Conservation (phyloP, 192 early-diverging fungal genomes). For the Diversispora epigaea region DNA sequence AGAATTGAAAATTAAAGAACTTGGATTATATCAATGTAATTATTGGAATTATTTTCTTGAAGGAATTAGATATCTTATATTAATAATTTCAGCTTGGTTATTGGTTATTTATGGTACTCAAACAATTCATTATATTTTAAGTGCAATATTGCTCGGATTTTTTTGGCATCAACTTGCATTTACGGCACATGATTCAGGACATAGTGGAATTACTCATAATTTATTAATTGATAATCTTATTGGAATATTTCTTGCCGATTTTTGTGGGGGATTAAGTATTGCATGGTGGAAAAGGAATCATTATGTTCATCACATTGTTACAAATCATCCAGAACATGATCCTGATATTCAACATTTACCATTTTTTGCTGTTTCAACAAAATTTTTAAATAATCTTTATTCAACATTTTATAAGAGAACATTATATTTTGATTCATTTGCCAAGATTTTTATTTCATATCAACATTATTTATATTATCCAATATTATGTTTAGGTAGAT, state of each 20-base stretch:
- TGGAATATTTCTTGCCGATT: slow-evolving; percentile 79
- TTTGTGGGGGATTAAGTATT: slow-evolving; percentile 83
- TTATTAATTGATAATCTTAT: slow-evolving; percentile 72
- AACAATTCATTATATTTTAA: slow-evolving; percentile 53
- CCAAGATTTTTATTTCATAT: slow-evolving; percentile 72
- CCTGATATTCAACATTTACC: slow-evolving; percentile 98
- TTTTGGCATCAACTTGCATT: slow-evolving; percentile 95
- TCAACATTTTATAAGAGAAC: slow-evolving; percentile 85
- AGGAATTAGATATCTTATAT: slow-evolving; percentile 45
- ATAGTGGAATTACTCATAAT: slow-evolving; percentile 84
- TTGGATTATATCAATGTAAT: slow-evolving; percentile 67
- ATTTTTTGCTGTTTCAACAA: slow-evolving; percentile 85
- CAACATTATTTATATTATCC: slow-evolving; percentile 90
- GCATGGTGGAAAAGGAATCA: slow-evolving; percentile 99
- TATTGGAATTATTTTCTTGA: slow-evolving; percentile 57
- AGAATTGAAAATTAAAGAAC: slow-evolving; percentile 58
- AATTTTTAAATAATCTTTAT: slow-evolving; percentile 78
- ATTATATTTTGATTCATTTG: slow-evolving; percentile 76
- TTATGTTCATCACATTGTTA: slow-evolving; percentile 95
- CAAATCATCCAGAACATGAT: slow-evolving; percentile 93
- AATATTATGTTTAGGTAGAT: slow-evolving; percentile 85
- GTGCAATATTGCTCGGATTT: slow-evolving; percentile 61
- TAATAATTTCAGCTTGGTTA: slow-evolving; percentile 48
- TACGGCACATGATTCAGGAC: slow-evolving; percentile 95
- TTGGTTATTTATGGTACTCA: slow-evolving; percentile 48